Evolutionary conservation across 2,329 filamentous ascomycete species (phyloP).

Genomic region (Cordyceps farinosa): DNA sequence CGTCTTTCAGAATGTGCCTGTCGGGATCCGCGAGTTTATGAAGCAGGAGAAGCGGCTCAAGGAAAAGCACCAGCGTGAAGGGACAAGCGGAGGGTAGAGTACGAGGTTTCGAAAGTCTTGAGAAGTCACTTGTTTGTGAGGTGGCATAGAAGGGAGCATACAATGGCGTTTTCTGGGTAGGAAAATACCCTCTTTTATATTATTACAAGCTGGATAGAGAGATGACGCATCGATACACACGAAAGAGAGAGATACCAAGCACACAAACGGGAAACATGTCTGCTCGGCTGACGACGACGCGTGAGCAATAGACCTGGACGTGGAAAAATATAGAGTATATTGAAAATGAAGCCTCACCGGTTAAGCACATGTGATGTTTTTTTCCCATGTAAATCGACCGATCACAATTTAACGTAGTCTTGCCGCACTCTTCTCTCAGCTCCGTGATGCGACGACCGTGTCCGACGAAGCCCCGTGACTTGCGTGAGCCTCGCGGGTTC

Average conservation of each 20-base stretch:
- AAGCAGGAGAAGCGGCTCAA: conserved; percentile 89
- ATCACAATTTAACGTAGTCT: no score
- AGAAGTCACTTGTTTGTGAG: background rate
- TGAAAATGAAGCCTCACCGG: no score
- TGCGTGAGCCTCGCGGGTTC: background rate
- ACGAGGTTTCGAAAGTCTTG: background rate
- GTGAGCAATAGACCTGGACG: no score
- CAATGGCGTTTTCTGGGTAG: conserved; percentile 2
- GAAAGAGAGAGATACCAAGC: background rate
- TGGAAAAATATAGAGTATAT: no score
- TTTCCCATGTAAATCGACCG: no score
- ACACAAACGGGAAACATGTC: no score
- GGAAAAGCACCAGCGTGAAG: conserved; percentile 62
- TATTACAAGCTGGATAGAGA: background rate
- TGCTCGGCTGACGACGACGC: no score
- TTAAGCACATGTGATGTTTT: no score
- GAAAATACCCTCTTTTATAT: background rate
- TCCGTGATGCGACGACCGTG: no score
- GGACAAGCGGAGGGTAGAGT: conserved; percentile 43
- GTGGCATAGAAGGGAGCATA: conserved; percentile 5
- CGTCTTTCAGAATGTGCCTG: conserved; percentile 75
- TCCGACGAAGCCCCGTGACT: no score
- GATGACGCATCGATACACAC: background rate
- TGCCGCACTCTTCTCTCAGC: no score
- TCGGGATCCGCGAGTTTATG: conserved; percentile 97